Percentiles rank a stretch among this genome's conserved stretches.
phyloP scores from a whole-genome alignment of 1,284 basidiomycete genomes.

The Rhizoctonia solani region DNA sequence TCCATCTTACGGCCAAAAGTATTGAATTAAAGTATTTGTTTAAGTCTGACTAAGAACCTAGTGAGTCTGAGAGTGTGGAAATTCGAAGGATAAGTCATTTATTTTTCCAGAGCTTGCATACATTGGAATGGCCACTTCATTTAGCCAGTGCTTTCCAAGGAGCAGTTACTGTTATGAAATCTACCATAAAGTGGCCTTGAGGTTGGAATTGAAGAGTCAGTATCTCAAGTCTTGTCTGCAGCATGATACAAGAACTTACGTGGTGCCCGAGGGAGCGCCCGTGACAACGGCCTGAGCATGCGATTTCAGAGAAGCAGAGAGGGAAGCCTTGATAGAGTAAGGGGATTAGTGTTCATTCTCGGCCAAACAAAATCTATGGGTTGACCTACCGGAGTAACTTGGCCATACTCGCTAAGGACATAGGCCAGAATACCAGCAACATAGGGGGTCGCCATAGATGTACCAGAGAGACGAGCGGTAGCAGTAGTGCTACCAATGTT shows the following conservation, averaged over 20 bases:
- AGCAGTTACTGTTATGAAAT: neutral
- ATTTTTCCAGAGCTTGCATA: neutral
- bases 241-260: neutral
- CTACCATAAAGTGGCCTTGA: constrained; percentile 20
- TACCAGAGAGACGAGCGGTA: constrained; percentile 49
- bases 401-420: constrained; percentile 29
- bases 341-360: neutral
- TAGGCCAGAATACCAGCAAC: constrained; percentile 36
- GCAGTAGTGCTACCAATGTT: constrained; percentile 46
- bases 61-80: too few species aligned
- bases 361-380: too few species aligned
- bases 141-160: too few species aligned
- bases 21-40: neutral
- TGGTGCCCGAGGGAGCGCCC: constrained; percentile 4
- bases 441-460: constrained; percentile 45
- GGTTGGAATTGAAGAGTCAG: neutral
- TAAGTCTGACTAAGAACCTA: too few species aligned
- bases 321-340: neutral
- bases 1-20: neutral
- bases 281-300: constrained; percentile 25
- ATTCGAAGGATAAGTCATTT: too few species aligned
- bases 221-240: neutral
- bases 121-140: neutral
- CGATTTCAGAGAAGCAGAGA: constrained; percentile 5
- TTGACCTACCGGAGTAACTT: constrained; percentile 5